phyloP scores from a whole-genome alignment of 2,329 filamentous ascomycete genomes.

The Pleomassaria siparia region DNA sequence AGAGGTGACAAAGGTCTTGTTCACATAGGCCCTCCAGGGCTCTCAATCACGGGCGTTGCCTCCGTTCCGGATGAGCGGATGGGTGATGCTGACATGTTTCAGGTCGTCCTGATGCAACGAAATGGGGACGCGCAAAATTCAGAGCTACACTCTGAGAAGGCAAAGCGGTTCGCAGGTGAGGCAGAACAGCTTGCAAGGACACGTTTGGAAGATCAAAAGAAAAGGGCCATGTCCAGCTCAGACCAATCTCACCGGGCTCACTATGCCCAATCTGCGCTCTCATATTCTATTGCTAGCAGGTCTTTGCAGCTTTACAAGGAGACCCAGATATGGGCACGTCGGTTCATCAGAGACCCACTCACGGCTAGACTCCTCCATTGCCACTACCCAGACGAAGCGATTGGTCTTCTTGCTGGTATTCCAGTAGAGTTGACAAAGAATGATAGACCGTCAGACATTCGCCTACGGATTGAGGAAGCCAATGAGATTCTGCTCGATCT shows the following conservation, averaged over 20 bases:
- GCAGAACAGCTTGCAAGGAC: conserved; percentile 8
- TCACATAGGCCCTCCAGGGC: background rate
- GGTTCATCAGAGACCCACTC: conserved; percentile 41
- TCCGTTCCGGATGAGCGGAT: background rate
- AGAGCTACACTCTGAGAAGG: conserved; percentile 7
- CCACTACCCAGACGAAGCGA: conserved; percentile 20
- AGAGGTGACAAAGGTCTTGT: conserved; percentile 21
- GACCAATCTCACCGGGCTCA: conserved; percentile 32
- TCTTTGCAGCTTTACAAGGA: conserved; percentile 33
- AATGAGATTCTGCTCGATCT: conserved; percentile 32
- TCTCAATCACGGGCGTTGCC: conserved; percentile 8
- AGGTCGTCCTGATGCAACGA: conserved; percentile 14
- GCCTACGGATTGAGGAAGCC: conserved; percentile 19
- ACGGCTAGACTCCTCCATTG: conserved; percentile 29
- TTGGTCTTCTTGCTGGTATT: conserved; percentile 27
- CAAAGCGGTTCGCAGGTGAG: conserved; percentile 9
- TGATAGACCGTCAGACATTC: conserved; percentile 8
- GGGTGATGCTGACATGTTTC: conserved; percentile 20
- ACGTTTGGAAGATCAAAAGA: conserved; percentile 21
- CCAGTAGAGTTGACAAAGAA: background rate
- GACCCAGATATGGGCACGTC: conserved; percentile 38
- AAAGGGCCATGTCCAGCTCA: conserved; percentile 20
- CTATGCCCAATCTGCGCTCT: conserved; percentile 29
- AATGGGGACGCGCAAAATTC: conserved; percentile 5
- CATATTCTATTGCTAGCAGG: conserved; percentile 36